These are phyloP conservation scores for Trichomonas vaginalis DNA, from an alignment of 208 protist species.

Conservation along the genomic window DNA sequence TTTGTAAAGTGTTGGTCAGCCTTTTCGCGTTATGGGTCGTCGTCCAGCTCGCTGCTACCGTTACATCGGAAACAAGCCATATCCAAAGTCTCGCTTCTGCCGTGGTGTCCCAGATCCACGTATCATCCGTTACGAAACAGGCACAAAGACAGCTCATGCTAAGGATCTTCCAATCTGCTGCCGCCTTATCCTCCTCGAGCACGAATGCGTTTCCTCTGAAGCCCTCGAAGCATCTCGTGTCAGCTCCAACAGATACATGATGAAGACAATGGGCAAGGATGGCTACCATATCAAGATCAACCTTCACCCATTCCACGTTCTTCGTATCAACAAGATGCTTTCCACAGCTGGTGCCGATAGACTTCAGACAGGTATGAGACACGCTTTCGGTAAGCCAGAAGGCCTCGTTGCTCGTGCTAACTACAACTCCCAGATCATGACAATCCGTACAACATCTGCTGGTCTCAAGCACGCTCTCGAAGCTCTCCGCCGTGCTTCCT, in stretches of 20 bases:
- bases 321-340: too few species aligned
- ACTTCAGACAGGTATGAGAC: too few species aligned
- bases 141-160: slow-evolving; percentile 74
- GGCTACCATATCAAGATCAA: slow-evolving; percentile 91
- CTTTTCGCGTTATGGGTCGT: slow-evolving; percentile 45
- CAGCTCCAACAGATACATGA: too few species aligned
- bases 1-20: neutral
- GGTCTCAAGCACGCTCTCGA: too few species aligned
- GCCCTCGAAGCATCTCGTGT: slow-evolving; percentile 97
- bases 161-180: slow-evolving; percentile 86
- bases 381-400: too few species aligned
- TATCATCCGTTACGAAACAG: slow-evolving; percentile 97
- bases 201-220: slow-evolving; percentile 88
- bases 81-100: slow-evolving; percentile 84
- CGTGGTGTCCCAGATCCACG: too few species aligned
- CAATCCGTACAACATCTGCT: too few species aligned
- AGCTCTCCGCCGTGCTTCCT: slow-evolving; percentile 12
- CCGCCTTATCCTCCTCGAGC: slow-evolving; percentile 86
- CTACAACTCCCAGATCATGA: too few species aligned
- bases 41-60: slow-evolving; percentile 63
- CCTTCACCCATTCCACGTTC: slow-evolving; percentile 93
- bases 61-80: slow-evolving; percentile 74
- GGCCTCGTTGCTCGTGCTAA: too few species aligned
- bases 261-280: too few species aligned
- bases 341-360: too few species aligned